Evolutionary conservation across 306 rosid genomes (phyloP).

Genomic region (Fagus crenata): DNA sequence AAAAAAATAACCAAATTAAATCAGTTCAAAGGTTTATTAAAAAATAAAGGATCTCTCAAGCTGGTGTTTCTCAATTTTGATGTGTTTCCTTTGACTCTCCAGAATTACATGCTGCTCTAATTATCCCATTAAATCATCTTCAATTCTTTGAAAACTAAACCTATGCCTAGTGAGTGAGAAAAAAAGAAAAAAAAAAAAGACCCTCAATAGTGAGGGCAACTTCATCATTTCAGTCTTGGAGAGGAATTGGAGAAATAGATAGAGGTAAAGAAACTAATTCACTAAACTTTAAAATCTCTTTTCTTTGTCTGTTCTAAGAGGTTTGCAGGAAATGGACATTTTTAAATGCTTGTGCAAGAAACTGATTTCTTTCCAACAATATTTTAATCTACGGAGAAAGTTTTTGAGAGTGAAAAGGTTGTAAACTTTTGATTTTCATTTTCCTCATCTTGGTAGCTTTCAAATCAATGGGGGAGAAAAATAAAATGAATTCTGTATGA

Average conservation of each 20-base stretch:
- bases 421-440: not conserved
- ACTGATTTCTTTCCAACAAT: not conserved
- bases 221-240: not conserved
- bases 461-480: not conserved
- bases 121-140: not conserved
- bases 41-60: too few relatives aligned
- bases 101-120: not conserved
- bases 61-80: not conserved
- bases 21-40: not conserved
- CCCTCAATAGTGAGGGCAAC: not conserved
- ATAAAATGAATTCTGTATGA: not conserved
- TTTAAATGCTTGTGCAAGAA: not conserved
- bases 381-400: not conserved
- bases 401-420: not conserved
- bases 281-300: not conserved
- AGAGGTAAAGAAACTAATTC: not conserved
- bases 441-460: not conserved
- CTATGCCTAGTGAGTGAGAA: not conserved
- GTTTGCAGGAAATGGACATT: not conserved
- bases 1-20: constrained; percentile 5
- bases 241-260: not conserved
- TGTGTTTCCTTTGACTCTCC: not conserved
- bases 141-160: not conserved
- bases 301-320: not conserved
- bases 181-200: not conserved